Conservation (phyloP, 2,329 filamentous ascomycete genomes). For the Arthrobotrys sinensis region DNA sequence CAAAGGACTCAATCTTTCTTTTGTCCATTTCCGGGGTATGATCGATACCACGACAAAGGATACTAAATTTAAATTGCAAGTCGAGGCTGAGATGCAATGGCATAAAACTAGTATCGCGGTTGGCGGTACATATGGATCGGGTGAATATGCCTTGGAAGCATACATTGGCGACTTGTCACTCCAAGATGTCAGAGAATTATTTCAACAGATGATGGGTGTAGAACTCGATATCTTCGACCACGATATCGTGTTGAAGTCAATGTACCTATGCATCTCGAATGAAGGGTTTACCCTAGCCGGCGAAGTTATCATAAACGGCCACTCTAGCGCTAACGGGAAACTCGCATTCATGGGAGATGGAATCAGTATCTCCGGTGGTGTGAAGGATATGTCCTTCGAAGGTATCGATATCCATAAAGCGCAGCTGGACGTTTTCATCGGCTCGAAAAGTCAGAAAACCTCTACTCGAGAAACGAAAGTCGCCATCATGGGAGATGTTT, state of each 20-base stretch:
- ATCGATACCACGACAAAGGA: conserved; percentile 4
- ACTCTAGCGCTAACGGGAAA: conserved; percentile 41
- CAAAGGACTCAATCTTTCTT: conserved; percentile 27
- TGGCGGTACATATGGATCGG: conserved; percentile 6
- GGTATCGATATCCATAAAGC: conserved; percentile 56
- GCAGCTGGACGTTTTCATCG: conserved; percentile 57
- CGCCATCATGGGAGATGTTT: conserved; percentile 58
- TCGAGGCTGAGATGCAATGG: conserved; percentile 28
- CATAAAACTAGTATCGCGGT: conserved; percentile 12
- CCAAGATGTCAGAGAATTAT: conserved; percentile 52
- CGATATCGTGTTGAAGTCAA: conserved; percentile 39
- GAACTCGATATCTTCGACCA: conserved; percentile 60
- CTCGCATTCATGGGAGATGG: conserved; percentile 59
- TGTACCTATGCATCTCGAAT: conserved; percentile 48
- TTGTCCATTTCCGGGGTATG: conserved; percentile 17
- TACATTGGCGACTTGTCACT: conserved; percentile 29
- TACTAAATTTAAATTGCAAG: conserved; percentile 13
- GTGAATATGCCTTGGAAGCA: conserved; percentile 3
- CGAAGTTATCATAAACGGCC: conserved; percentile 53
- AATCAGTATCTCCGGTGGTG: conserved; percentile 50
- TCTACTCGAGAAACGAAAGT: conserved; percentile 57
- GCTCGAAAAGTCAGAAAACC: conserved; percentile 33
- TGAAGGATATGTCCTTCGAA: conserved; percentile 54
- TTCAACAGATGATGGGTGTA: conserved; percentile 57
- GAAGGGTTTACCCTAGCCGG: conserved; percentile 38